Conservation (phyloP, 352 stramenopile genomes). For the Aphanomyces invadans region DNA sequence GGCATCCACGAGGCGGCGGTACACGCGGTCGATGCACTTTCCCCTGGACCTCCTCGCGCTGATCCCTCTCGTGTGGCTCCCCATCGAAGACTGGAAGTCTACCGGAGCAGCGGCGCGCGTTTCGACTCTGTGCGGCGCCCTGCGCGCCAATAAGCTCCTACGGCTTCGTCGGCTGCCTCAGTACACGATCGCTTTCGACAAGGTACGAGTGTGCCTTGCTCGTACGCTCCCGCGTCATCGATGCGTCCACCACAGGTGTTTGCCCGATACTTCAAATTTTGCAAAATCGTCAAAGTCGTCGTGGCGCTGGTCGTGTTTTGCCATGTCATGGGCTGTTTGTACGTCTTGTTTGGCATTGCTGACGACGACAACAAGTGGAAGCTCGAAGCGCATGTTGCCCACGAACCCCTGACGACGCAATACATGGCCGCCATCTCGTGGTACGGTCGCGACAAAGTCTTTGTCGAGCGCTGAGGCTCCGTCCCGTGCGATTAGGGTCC, state of each 20-base stretch:
- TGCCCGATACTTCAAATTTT: slow-evolving; percentile 48
- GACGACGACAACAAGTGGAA: slow-evolving; percentile 46
- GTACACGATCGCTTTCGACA: slow-evolving; percentile 50
- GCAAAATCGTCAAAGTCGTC: slow-evolving; percentile 57
- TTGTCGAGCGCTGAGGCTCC: neutral
- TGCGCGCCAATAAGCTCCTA: slow-evolving; percentile 53
- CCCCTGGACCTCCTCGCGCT: slow-evolving; percentile 42
- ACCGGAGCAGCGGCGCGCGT: too few relatives aligned
- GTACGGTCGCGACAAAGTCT: too few relatives aligned
- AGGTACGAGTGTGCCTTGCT: slow-evolving; percentile 10
- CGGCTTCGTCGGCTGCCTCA: slow-evolving; percentile 42
- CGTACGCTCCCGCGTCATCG: too few relatives aligned
- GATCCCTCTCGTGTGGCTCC: slow-evolving; percentile 36
- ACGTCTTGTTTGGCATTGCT: slow-evolving; percentile 55
- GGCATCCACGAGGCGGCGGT: slow-evolving; percentile 44
- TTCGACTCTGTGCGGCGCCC: slow-evolving; percentile 29
- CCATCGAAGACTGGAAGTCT: slow-evolving; percentile 21
- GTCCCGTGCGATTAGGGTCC: slow-evolving; percentile 28
- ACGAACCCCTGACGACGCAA: slow-evolving; percentile 19
- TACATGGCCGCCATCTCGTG: slow-evolving; percentile 60
- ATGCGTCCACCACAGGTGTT: slow-evolving; percentile 24
- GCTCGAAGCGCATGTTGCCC: slow-evolving; percentile 15
- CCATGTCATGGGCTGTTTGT: slow-evolving; percentile 48
- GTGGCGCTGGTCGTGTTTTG: slow-evolving; percentile 41
- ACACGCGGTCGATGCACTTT: slow-evolving; percentile 45